A percentile compares a stretch with the other conserved stretches of the same genome.
phyloP scores from a whole-genome alignment of 164 flowering plant genomes.

The Chimonanthus praecox region DNA sequence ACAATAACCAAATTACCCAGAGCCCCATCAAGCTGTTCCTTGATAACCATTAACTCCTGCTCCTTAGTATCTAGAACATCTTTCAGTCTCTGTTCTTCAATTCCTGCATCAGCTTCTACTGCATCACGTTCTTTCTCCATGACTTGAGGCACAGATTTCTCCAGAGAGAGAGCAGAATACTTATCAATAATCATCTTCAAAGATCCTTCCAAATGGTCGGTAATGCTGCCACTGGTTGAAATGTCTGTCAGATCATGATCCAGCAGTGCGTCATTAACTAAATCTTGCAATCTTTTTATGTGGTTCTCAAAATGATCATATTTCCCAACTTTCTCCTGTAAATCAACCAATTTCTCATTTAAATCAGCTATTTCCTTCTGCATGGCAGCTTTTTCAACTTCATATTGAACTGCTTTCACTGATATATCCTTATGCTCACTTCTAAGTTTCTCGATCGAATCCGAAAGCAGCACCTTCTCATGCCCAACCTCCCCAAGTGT shows the following conservation, averaged over 20 bases:
- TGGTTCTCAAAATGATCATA: conserved; percentile 33
- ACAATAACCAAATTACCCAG: conserved; percentile 33
- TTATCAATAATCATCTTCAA: conserved; percentile 58
- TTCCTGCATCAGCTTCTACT: conserved; percentile 12
- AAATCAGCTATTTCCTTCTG: conserved; percentile 35
- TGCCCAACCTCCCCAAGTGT: conserved; percentile 33
- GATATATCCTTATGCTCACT: conserved; percentile 38
- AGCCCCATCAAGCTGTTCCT: conserved; percentile 60
- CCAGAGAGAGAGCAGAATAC: conserved; percentile 22
- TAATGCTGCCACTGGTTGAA: conserved; percentile 22
- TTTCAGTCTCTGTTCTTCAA: conserved; percentile 10
- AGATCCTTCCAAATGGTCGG: conserved; percentile 42
- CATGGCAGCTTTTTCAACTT: conserved; percentile 41
- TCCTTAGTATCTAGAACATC: conserved; percentile 25
- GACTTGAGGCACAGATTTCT: conserved; percentile 20
- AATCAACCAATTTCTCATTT: conserved; percentile 40
- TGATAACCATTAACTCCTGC: conserved; percentile 26
- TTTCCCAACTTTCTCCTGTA: conserved; percentile 24
- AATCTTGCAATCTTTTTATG: conserved; percentile 39
- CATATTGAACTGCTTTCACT: conserved; percentile 30
- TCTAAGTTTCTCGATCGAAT: conserved; percentile 38
- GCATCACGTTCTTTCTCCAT: conserved; percentile 15
- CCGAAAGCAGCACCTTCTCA: conserved; percentile 55
- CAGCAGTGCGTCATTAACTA: conserved; percentile 53
- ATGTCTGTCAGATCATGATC: conserved; percentile 31